Percentiles rank a stretch among this genome's conserved stretches.
Evolutionary conservation across 1,284 basidiomycete genomes (phyloP).

Genomic region (Stygiomarasmius scandens): DNA sequence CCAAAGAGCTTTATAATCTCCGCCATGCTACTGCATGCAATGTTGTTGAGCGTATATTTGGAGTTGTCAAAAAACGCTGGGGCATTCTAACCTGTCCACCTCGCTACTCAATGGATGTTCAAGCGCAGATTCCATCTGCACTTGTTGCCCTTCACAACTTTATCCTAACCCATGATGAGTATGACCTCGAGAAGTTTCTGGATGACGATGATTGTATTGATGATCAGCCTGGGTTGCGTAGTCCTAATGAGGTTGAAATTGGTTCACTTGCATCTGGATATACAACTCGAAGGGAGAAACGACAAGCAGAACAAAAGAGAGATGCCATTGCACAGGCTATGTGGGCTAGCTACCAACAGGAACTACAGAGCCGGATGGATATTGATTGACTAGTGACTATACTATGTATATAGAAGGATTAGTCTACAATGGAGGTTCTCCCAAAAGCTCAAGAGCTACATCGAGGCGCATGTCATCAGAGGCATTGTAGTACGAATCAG

Average conservation of each 20-base stretch:
- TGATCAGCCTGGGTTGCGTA: neutral
- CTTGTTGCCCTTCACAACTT: conserved; percentile 25
- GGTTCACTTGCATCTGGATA: neutral
- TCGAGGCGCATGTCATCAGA: neutral
- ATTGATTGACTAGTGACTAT: no score
- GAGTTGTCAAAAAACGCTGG: conserved; percentile 36
- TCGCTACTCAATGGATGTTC: conserved; percentile 28
- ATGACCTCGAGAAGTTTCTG: conserved; percentile 8
- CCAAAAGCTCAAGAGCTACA: no score
- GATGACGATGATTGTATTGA: neutral
- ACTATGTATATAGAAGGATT: neutral
- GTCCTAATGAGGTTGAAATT: neutral
- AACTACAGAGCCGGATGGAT: neutral
- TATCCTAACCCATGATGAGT: conserved; percentile 19
- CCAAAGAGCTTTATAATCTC: conserved; percentile 36
- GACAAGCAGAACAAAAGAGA: neutral
- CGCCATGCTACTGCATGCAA: conserved; percentile 36
- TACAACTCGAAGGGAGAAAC: conserved; percentile 5
- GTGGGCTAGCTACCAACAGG: conserved; percentile 19
- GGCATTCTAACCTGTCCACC: conserved; percentile 23
- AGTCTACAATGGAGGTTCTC: no score
- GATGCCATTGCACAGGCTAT: conserved; percentile 20
- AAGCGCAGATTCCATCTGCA: conserved; percentile 32
- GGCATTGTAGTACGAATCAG: neutral
- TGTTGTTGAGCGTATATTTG: no score